phyloP scores from a whole-genome alignment of 495 filamentous ascomycete genomes.

The Podospora anserina region DNA sequence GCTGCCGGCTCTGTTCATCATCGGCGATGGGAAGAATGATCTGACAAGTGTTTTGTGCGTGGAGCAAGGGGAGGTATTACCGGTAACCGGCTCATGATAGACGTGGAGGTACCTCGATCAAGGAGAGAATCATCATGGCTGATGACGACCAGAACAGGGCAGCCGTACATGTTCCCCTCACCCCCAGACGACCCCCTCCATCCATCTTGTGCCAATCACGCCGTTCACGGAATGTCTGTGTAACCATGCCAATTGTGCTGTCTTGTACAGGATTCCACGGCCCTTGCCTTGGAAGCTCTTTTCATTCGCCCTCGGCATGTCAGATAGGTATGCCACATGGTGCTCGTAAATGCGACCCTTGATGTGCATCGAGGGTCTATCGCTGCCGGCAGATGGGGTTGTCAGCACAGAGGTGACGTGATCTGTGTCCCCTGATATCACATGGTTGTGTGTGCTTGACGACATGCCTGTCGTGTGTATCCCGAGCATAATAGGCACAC shows the following conservation, averaged over 20 bases:
- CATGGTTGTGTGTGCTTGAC: not conserved
- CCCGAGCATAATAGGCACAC: no score
- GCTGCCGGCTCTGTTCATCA: slow-evolving; percentile 22
- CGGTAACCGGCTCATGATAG: not conserved
- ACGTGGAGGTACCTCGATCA: no score
- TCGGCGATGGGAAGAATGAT: slow-evolving; percentile 29
- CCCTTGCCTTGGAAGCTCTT: not conserved
- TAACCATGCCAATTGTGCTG: not conserved
- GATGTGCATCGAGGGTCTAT: not conserved
- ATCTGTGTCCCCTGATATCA: not conserved
- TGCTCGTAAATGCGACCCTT: not conserved
- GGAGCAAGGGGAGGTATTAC: slow-evolving; percentile 27
- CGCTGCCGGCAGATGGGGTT: not conserved
- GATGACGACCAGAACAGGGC: not conserved
- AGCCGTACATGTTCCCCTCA: not conserved
- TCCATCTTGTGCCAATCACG: not conserved
- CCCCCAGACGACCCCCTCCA: not conserved
- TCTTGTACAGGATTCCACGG: not conserved
- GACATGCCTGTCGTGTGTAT: not conserved
- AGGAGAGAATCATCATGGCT: not conserved
- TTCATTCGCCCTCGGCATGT: not conserved
- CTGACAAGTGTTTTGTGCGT: slow-evolving; percentile 15
- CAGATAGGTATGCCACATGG: not conserved
- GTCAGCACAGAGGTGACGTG: not conserved
- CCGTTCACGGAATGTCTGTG: not conserved